Base-by-base conservation (phyloP, 2,329 filamentous ascomycete species). In the Clonostachys byssicola region DNA sequence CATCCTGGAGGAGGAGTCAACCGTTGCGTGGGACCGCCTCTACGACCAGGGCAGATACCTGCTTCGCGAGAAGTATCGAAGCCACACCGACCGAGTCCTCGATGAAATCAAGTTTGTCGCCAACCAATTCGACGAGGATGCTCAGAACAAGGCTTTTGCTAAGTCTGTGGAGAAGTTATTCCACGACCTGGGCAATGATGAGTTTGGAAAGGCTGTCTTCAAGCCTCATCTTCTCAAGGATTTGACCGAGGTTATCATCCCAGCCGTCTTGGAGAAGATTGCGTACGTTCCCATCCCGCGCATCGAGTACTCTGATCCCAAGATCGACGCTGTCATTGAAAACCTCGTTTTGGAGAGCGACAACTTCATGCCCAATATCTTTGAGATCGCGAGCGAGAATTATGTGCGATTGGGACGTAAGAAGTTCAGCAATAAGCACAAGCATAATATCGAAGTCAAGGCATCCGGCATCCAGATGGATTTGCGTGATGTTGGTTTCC, bases 351-450 rank as follows among this genome's bases (percentile, higher is more conserved):
- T 99, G 45, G 94, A 99, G 72, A 92, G 89, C 54, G 92, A 97
- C 74, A 99, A 99, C 71, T 84, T 99, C 57, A 90, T 92, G 71
- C 94, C 94, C 53, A 99, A 99, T 58, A 78, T 92, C 6, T 68
- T 95, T 38, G 92, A 99, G 66, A 78, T 97, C 51, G 81, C 85
- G 49, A 94, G 84, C 62, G 92, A 97, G 72, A 94, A 97, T 74
- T 95, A 94, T 74, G 90, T 92, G 81, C 85, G 89, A 56, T 96
- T 88, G 85, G 94, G 92, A 36, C 90, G 94, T 62, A 96, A 95
- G 83, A 86, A 85, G 64, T 78, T 91, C 57, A 74, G 79, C 58
- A 95, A 80, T 76, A 89, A 86, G 75, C 86, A 83, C 67, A 86
- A 89, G 68, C 92, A 96, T 69, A 86, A 85, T 66, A 75, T 78